These are phyloP conservation scores for Stenogyne calaminthoides DNA, from an alignment of 305 asterid species.

Conservation along the genomic window DNA sequence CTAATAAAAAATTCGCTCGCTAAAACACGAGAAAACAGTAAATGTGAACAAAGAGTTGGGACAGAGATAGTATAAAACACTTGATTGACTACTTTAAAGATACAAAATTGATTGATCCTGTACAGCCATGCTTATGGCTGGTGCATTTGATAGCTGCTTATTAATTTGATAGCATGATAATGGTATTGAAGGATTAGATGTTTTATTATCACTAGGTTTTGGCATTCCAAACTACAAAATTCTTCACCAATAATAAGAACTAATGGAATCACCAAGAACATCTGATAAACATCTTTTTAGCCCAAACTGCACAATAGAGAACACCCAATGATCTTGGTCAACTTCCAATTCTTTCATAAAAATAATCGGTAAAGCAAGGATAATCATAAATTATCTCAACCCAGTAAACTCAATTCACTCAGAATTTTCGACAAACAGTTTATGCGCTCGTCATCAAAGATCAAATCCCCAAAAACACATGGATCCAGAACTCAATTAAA, in stretches of 20 bases:
- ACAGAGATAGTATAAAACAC: no score
- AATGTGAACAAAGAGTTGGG: no score
- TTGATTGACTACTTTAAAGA: no score
- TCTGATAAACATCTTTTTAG: background rate
- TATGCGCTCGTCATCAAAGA: constrained; percentile 22
- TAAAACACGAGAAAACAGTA: no score
- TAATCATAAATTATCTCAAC: background rate
- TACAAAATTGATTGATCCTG: background rate
- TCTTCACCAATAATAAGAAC: background rate
- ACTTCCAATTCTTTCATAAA: background rate
- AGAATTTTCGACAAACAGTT: background rate
- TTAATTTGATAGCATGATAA: background rate
- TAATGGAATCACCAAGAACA: background rate
- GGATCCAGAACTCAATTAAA: constrained; percentile 17
- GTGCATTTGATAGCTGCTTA: background rate
- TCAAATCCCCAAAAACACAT: constrained; percentile 12
- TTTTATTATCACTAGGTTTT: background rate
- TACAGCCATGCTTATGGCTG: background rate
- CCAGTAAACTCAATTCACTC: background rate
- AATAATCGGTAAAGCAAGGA: background rate
- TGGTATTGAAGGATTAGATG: background rate
- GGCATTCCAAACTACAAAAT: background rate
- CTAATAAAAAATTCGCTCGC: no score
- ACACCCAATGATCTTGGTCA: background rate
- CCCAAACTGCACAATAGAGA: constrained; percentile 17